phyloP scores from a whole-genome alignment of 768 basidiomycete species.

The Pilatotrama ljubarskyi region DNA sequence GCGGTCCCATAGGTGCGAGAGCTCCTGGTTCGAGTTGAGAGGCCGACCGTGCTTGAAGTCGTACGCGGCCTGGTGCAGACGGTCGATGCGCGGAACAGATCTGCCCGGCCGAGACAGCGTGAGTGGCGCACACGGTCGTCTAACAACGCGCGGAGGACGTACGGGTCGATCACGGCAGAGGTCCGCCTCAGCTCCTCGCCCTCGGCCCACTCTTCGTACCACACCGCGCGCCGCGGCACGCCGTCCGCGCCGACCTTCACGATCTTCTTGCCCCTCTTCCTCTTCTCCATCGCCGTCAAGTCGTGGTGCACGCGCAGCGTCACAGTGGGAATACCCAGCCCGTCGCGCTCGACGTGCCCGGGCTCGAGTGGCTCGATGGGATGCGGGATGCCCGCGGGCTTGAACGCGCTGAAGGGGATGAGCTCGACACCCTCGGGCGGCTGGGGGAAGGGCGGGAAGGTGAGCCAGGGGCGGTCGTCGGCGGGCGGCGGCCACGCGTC shows the following conservation, averaged over 20 bases:
- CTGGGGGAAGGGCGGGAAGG: slow-evolving; percentile 50
- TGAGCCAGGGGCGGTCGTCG: slow-evolving; percentile 20
- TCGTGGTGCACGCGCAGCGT: slow-evolving; percentile 57
- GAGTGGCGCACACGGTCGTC: not conserved
- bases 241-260: slow-evolving; percentile 25
- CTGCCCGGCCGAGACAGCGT: slow-evolving; percentile 32
- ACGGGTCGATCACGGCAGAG: slow-evolving; percentile 51
- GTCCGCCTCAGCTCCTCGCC: slow-evolving; percentile 49
- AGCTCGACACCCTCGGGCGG: slow-evolving; percentile 48
- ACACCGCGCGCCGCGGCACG: slow-evolving; percentile 38
- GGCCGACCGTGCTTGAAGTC: slow-evolving; percentile 53
- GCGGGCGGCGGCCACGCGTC: not conserved
- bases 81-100: slow-evolving; percentile 46
- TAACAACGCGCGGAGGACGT: slow-evolving; percentile 27
- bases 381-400: slow-evolving; percentile 56
- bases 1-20: slow-evolving; percentile 62
- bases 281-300: slow-evolving; percentile 54
- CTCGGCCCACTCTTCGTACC: slow-evolving; percentile 77
- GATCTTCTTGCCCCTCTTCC: slow-evolving; percentile 47
- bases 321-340: slow-evolving; percentile 66
- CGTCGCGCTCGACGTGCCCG: slow-evolving; percentile 55
- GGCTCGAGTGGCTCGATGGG: slow-evolving; percentile 39
- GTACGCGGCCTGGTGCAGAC: slow-evolving; percentile 55
- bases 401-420: slow-evolving; percentile 57
- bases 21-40: slow-evolving; percentile 36